phyloP scores from a whole-genome alignment of 139 green algal genomes.

The Chlamydomonas sp. region DNA sequence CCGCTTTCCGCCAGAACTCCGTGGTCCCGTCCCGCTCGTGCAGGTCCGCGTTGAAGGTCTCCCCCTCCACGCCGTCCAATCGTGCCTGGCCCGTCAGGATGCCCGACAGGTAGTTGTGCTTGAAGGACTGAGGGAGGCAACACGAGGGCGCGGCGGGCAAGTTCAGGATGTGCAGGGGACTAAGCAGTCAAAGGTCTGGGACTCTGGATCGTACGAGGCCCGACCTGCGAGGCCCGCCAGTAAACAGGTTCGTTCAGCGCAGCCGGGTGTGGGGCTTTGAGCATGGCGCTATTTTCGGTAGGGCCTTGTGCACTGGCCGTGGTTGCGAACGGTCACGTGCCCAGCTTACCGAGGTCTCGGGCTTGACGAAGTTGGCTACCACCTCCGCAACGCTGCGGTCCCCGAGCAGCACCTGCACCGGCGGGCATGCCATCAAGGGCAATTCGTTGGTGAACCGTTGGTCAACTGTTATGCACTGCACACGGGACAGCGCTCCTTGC shows the following conservation, averaged over 20 bases:
- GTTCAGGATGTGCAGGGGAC: not conserved
- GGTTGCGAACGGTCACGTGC: not conserved
- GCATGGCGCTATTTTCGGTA: too few relatives aligned
- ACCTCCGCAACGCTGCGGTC: constrained; percentile 34
- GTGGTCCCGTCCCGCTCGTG: constrained; percentile 27
- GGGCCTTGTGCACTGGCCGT: not conserved
- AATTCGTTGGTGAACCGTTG: too few relatives aligned
- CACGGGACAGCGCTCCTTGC: too few relatives aligned
- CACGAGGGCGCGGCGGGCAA: not conserved
- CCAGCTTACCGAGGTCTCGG: constrained; percentile 13
- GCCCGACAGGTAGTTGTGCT: constrained; percentile 12
- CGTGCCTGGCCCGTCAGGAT: not conserved
- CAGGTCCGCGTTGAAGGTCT: constrained; percentile 12
- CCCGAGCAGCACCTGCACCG: constrained; percentile 21
- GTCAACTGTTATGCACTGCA: too few relatives aligned
- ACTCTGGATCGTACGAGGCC: too few relatives aligned
- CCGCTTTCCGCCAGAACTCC: constrained; percentile 20
- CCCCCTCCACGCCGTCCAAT: constrained; percentile 31
- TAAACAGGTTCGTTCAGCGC: too few relatives aligned
- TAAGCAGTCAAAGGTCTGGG: too few relatives aligned
- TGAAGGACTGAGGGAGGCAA: not conserved
- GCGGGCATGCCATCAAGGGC: too few relatives aligned
- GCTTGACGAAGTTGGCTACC: constrained; percentile 36
- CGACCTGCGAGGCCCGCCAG: too few relatives aligned
- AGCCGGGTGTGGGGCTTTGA: too few relatives aligned